Conservation (phyloP, 2,329 filamentous ascomycete genomes). For the Xylaria sp. region DNA sequence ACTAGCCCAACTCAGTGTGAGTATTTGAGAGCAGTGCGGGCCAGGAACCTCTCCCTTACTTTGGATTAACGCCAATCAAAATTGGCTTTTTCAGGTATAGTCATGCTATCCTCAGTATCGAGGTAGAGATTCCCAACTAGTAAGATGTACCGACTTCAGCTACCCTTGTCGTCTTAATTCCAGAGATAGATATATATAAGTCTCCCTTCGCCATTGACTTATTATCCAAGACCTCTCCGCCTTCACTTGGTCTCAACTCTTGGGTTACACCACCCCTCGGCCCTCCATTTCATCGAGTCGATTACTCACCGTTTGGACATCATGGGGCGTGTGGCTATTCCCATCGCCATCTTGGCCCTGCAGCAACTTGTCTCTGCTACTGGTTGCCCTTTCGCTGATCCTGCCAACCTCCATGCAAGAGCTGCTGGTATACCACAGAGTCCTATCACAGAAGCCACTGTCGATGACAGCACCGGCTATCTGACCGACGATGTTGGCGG, state of each 20-base stretch:
- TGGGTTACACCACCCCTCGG: slow-evolving; percentile 1
- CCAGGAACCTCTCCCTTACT: slow-evolving; percentile 14
- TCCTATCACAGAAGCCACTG: slow-evolving; percentile 51
- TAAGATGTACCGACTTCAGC: slow-evolving; percentile 7
- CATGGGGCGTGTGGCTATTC: slow-evolving; percentile 42
- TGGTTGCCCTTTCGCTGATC: slow-evolving; percentile 49
- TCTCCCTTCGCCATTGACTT: background rate
- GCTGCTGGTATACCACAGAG: slow-evolving; percentile 37
- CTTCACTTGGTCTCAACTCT: slow-evolving; percentile 11
- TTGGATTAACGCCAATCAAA: slow-evolving; percentile 10
- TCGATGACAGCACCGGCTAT: slow-evolving; percentile 65
- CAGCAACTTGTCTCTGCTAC: slow-evolving; percentile 42
- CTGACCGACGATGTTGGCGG: slow-evolving; percentile 75
- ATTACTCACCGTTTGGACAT: slow-evolving; percentile 11
- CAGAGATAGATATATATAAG: slow-evolving; percentile 20
- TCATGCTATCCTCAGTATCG: slow-evolving; percentile 1
- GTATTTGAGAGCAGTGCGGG: background rate
- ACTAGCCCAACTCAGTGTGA: background rate
- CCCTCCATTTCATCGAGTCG: background rate
- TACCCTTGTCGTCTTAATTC: slow-evolving; percentile 10
- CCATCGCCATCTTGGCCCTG: slow-evolving; percentile 43
- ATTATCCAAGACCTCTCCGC: background rate
- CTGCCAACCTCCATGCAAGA: slow-evolving; percentile 44
- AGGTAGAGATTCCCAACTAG: background rate
- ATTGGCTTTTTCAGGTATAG: background rate